Conservation (phyloP, 345 rosid species). For the Acer saccharum region DNA sequence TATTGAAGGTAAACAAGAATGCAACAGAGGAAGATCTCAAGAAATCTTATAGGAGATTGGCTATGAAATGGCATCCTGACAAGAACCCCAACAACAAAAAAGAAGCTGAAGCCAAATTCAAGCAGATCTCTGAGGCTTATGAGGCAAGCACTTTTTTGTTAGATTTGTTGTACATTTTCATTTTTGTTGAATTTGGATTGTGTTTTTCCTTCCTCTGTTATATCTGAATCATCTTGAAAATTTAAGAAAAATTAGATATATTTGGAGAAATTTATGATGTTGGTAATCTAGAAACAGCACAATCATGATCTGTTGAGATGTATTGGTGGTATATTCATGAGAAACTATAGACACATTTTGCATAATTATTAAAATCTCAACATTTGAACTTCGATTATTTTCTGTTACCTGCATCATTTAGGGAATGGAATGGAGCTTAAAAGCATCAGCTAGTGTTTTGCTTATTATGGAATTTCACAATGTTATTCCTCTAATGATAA, state of each 20-base stretch:
- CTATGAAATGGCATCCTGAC: constrained; percentile 99
- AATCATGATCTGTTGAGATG: neutral
- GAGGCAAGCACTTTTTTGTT: constrained; percentile 49
- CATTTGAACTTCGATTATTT: neutral
- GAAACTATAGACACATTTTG: neutral
- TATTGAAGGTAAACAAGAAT: constrained; percentile 69
- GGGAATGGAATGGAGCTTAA: no score
- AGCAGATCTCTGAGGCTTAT: constrained; percentile 94
- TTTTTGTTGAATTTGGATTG: neutral
- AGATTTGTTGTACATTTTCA: neutral
- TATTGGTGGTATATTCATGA: neutral
- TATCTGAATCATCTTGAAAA: neutral
- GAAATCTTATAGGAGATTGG: constrained; percentile 84
- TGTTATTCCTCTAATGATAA: neutral
- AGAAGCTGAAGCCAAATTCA: constrained; percentile 94
- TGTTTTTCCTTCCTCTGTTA: neutral
- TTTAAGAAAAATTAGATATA: neutral
- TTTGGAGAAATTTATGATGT: neutral
- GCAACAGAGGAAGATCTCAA: constrained; percentile 93
- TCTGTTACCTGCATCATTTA: neutral
- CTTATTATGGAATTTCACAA: neutral
- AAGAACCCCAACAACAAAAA: constrained; percentile 80
- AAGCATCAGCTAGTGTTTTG: no score
- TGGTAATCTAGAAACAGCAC: neutral
- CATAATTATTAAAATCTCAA: neutral